These are phyloP conservation scores for Leccinum subgranulosum DNA, from an alignment of 768 basidiomycete genomes.

Conservation along the genomic window DNA sequence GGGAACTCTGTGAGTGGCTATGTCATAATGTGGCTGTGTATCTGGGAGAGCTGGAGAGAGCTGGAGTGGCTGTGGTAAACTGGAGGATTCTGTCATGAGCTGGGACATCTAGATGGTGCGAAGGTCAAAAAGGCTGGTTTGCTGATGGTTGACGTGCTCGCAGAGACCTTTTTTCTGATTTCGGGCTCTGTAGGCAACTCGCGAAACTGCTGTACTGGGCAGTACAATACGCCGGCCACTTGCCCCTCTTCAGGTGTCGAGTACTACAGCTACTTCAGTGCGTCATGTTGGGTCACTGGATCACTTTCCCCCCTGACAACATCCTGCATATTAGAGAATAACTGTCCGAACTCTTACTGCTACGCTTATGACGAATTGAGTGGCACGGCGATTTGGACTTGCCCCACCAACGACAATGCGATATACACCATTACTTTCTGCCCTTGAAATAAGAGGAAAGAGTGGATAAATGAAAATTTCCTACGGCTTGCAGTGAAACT, in stretches of 20 bases:
- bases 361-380: conserved; percentile 51
- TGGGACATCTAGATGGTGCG: too few relatives aligned
- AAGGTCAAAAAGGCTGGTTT: too few relatives aligned
- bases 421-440: conserved; percentile 49
- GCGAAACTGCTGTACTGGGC: conserved; percentile 63
- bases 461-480: too few relatives aligned
- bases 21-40: too few relatives aligned
- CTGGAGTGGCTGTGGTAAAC: too few relatives aligned
- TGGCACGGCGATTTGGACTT: conserved; percentile 46
- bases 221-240: conserved; percentile 46
- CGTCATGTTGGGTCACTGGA: neutral
- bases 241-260: conserved; percentile 49
- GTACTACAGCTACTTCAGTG: conserved; percentile 48
- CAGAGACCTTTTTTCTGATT: neutral
- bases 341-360: conserved; percentile 46
- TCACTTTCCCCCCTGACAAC: too few relatives aligned
- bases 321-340: conserved; percentile 30
- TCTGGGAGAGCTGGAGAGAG: too few relatives aligned
- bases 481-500: too few relatives aligned
- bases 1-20: too few relatives aligned
- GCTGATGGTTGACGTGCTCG: too few relatives aligned
- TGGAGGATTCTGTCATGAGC: too few relatives aligned
- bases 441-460: conserved; percentile 20
- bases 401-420: conserved; percentile 30
- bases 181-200: conserved; percentile 43